These are phyloP conservation scores for Candida patagonica DNA, from an alignment of 805 yeast species.

Conservation along the genomic window DNA sequence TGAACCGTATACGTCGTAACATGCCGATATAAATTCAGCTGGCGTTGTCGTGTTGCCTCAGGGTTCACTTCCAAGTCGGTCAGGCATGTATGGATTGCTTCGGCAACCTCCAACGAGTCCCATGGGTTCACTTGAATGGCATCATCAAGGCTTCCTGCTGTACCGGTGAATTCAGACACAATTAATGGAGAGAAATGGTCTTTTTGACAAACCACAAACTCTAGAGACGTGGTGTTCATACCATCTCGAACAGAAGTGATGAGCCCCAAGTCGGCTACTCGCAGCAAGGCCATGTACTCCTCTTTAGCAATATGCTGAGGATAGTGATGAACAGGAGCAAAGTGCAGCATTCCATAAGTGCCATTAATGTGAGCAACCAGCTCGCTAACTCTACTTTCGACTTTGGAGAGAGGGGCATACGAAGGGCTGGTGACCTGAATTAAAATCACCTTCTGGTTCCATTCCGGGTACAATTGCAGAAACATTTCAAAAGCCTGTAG, in stretches of 20 bases:
- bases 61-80: slow-evolving; percentile 33
- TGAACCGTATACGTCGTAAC: slow-evolving; percentile 69
- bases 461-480: slow-evolving; percentile 83
- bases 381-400: slow-evolving; percentile 78
- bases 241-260: slow-evolving; percentile 92
- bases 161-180: slow-evolving; percentile 89
- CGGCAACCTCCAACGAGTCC: slow-evolving; percentile 92
- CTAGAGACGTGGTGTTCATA: slow-evolving; percentile 91
- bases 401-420: slow-evolving; percentile 43
- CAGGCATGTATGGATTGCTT: slow-evolving; percentile 64
- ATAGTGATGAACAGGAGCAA: slow-evolving; percentile 85
- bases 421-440: slow-evolving; percentile 89
- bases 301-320: slow-evolving; percentile 81
- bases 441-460: slow-evolving; percentile 78
- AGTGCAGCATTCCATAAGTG: slow-evolving; percentile 71
- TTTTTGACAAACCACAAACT: slow-evolving; percentile 75
- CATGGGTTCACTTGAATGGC: slow-evolving; percentile 86
- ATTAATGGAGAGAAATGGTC: slow-evolving; percentile 63
- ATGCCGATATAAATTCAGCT: slow-evolving; percentile 43
- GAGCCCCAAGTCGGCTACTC: slow-evolving; percentile 84
- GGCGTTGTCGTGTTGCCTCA: slow-evolving; percentile 26
- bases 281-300: slow-evolving; percentile 78
- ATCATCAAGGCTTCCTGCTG: slow-evolving; percentile 41
- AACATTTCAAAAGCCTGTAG: slow-evolving; percentile 84
- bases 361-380: slow-evolving; percentile 76